phyloP scores from a whole-genome alignment of 176 grass and related monocot species.

The Rhipidocladum racemiflorum region DNA sequence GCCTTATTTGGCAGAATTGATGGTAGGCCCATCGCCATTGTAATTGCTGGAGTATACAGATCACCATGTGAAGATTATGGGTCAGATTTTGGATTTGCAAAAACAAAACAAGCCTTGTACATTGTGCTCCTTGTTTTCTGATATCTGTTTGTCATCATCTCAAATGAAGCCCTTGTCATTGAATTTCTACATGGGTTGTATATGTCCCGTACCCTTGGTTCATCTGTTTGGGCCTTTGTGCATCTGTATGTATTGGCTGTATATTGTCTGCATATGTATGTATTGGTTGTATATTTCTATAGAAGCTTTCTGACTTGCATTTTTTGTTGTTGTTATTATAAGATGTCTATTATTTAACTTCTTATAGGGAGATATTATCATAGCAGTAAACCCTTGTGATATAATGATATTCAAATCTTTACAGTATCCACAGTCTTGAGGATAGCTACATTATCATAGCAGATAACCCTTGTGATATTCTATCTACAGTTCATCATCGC shows the following conservation, averaged over 20 bases:
- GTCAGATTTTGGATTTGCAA: conserved; percentile 45
- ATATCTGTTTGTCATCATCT: background rate
- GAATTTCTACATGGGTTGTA: background rate
- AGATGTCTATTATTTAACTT: background rate
- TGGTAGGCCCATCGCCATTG: conserved; percentile 43
- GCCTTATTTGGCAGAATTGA: conserved; percentile 46
- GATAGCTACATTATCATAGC: conserved; percentile 10
- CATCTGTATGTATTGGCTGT: background rate
- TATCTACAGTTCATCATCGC: conserved; percentile 23
- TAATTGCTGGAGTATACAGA: conserved; percentile 53
- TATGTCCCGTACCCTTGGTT: background rate
- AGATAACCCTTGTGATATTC: background rate
- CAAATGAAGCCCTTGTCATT: background rate
- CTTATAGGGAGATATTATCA: too few relatives aligned
- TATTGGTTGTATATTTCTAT: background rate
- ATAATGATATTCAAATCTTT: too few relatives aligned
- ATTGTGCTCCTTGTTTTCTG: background rate
- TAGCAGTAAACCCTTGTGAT: too few relatives aligned
- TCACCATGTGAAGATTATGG: conserved; percentile 39
- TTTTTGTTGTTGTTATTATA: background rate
- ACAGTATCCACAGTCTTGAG: background rate
- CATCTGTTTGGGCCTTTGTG: background rate
- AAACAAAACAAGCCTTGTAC: conserved; percentile 22
- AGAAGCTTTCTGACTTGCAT: background rate
- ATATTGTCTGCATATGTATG: background rate